Conservation (phyloP, 495 filamentous ascomycete genomes). For the Penicillium longicatenatum region DNA sequence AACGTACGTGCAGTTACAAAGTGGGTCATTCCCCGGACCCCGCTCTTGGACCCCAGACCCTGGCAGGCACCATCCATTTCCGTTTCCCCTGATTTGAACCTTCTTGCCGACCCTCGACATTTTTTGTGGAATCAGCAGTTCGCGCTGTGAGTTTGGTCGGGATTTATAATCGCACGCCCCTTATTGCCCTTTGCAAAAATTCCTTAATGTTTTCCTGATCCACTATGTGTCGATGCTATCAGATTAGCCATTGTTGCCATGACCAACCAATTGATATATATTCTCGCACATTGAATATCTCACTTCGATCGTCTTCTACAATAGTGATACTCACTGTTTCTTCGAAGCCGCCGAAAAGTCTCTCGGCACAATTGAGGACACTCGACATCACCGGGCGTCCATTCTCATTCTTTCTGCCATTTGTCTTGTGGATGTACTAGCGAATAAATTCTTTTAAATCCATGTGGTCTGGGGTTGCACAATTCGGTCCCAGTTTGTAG, state of each 20-base stretch:
- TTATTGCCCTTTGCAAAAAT: too few species aligned
- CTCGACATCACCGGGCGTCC: slow-evolving; percentile 15
- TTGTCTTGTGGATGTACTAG: slow-evolving; percentile 7
- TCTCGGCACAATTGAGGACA: slow-evolving; percentile 15
- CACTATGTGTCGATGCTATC: slow-evolving; percentile 12
- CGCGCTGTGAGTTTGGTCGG: too few species aligned
- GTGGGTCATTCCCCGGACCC: too few species aligned
- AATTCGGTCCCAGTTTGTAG: slow-evolving; percentile 11
- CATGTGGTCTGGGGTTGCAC: slow-evolving; percentile 12
- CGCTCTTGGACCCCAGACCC: too few species aligned
- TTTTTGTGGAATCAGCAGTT: too few species aligned
- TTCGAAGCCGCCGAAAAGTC: slow-evolving; percentile 23
- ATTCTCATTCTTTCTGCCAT: slow-evolving; percentile 1
- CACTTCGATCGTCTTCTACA: slow-evolving; percentile 17
- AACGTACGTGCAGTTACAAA: too few species aligned
- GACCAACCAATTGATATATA: neutral
- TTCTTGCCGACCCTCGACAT: too few species aligned
- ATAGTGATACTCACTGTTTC: slow-evolving; percentile 18
- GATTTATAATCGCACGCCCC: too few species aligned
- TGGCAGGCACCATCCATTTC: too few species aligned
- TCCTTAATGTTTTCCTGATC: slow-evolving; percentile 22
- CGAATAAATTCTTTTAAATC: slow-evolving; percentile 24
- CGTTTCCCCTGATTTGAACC: too few species aligned
- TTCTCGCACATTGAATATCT: slow-evolving; percentile 16
- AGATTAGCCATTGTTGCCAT: slow-evolving; percentile 3